Percentiles rank a stretch among this genome's conserved stretches.
phyloP scores from a whole-genome alignment of 306 rosid genomes.

The Prinsepia uniflora region DNA sequence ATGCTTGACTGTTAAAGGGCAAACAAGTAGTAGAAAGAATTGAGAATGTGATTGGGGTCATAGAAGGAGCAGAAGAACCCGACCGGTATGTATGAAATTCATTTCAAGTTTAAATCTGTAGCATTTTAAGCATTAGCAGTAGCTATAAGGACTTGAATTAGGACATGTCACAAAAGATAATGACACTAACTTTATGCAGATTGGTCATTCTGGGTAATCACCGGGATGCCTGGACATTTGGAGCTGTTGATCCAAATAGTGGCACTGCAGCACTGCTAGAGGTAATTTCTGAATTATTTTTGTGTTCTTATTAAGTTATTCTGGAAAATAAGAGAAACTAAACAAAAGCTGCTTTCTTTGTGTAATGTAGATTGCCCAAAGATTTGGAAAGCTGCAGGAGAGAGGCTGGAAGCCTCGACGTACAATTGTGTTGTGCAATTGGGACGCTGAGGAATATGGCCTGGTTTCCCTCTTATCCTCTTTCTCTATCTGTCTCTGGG shows the following conservation, averaged over 20 bases:
- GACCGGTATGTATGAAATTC: constrained; percentile 42
- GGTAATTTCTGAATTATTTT: constrained; percentile 30
- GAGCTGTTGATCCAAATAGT: constrained; percentile 83
- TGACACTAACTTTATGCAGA: constrained; percentile 28
- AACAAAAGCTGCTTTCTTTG: constrained; percentile 15
- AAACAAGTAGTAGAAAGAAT: constrained; percentile 42
- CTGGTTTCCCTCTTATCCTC: constrained; percentile 36
- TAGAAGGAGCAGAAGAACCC: constrained; percentile 76
- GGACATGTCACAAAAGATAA: not conserved
- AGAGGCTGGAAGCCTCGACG: constrained; percentile 74
- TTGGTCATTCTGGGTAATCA: constrained; percentile 72
- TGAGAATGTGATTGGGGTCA: constrained; percentile 66
- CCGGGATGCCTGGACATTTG: constrained; percentile 84
- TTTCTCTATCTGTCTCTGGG: not conserved
- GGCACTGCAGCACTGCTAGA: constrained; percentile 72
- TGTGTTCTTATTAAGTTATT: constrained; percentile 3
- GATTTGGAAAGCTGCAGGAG: constrained; percentile 55
- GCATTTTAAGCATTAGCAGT: not conserved
- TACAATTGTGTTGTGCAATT: constrained; percentile 64
- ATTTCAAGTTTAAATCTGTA: not conserved
- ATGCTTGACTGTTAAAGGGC: constrained; percentile 35
- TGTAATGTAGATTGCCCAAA: constrained; percentile 46
- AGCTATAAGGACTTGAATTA: not conserved
- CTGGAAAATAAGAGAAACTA: not conserved
- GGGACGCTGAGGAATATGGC: constrained; percentile 88